phyloP scores from a whole-genome alignment of 176 grass and related monocot species.

The Coix lacrymajobi region DNA sequence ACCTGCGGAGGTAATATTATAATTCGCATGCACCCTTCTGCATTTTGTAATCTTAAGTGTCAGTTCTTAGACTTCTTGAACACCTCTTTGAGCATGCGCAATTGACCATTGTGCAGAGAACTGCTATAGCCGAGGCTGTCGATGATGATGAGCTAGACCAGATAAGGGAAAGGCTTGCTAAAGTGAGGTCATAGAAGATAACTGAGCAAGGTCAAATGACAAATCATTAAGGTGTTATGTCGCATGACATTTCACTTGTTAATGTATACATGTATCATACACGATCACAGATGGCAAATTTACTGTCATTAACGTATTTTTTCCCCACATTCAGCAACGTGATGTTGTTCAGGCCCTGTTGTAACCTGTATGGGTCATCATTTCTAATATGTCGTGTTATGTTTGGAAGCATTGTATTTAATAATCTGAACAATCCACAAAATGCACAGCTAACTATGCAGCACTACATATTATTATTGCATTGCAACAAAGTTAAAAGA shows the following conservation, averaged over 20 bases:
- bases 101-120: neutral
- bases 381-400: neutral
- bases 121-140: slow-evolving; percentile 52
- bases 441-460: neutral
- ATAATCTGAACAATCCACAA: neutral
- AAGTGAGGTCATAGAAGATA: slow-evolving; percentile 62
- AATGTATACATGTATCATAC: neutral
- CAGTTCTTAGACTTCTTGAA: neutral
- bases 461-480: neutral
- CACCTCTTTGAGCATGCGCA: neutral
- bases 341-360: neutral
- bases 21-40: neutral
- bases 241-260: neutral
- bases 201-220: neutral
- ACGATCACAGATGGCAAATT: neutral
- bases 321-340: neutral
- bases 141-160: slow-evolving; percentile 58
- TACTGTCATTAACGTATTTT: neutral
- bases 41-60: neutral
- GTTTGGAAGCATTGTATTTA: neutral
- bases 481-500: neutral
- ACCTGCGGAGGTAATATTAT: neutral
- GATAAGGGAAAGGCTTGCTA: slow-evolving; percentile 77
- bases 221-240: neutral
- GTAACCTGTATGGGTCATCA: neutral